A percentile compares a stretch with the other conserved stretches of the same genome.
These are phyloP conservation scores for Erigeron philadelphicus DNA, from an alignment of 140 eudicot genomes.

Conservation along the genomic window DNA sequence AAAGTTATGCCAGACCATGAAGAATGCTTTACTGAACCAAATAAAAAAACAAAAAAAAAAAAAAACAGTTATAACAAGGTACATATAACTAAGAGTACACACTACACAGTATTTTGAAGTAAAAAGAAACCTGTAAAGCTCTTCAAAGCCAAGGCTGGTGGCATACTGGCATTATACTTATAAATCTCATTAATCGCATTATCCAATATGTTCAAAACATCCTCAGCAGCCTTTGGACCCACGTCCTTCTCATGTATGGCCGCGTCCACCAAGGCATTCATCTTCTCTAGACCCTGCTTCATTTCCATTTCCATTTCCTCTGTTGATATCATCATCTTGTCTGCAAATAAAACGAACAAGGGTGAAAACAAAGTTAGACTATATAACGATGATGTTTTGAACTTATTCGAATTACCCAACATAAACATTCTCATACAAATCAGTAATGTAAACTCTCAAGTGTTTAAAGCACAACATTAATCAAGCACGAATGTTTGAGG, in stretches of 20 bases:
- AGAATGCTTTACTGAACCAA: background rate
- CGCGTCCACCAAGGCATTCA: background rate
- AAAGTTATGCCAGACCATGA: background rate
- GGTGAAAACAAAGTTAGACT: no score
- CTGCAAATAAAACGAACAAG: no score
- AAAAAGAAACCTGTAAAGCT: background rate
- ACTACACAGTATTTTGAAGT: background rate
- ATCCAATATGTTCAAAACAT: background rate
- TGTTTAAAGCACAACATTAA: no score
- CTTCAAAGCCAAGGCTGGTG: background rate
- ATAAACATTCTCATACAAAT: no score
- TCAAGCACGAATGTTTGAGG: no score
- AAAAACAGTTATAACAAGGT: background rate
- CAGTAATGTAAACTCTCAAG: no score
- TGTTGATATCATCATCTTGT: no score
- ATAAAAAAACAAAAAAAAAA: conserved; percentile 1
- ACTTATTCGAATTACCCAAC: no score
- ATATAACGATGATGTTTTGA: no score
- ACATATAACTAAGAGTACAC: background rate
- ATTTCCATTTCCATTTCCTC: background rate
- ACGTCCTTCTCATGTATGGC: background rate
- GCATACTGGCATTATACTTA: background rate
- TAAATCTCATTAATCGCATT: background rate
- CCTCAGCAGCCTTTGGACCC: background rate
- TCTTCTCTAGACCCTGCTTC: background rate